Percentiles rank a stretch among this genome's conserved stretches.
Conservation (phyloP, 1,139 yeast genomes). For the Spathaspora sp. region DNA sequence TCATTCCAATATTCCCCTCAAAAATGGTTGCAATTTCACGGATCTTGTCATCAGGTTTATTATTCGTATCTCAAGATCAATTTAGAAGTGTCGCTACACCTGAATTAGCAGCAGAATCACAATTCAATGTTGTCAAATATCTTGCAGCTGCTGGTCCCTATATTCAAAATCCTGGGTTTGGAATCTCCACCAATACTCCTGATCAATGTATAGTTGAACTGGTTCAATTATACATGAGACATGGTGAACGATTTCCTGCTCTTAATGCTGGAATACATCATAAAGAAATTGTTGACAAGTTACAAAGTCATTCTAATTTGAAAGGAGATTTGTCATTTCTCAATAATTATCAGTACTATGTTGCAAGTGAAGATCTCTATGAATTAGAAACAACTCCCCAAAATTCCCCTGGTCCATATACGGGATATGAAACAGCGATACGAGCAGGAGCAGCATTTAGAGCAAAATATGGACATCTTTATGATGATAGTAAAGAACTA, state of each 20-base stretch:
- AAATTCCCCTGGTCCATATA: conserved; percentile 23
- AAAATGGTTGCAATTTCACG: conserved; percentile 35
- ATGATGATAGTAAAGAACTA: conserved; percentile 18
- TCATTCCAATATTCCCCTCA: background rate
- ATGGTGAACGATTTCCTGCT: conserved; percentile 40
- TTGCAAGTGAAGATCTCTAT: conserved; percentile 22
- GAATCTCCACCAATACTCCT: conserved; percentile 35
- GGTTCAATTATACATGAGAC: conserved; percentile 35
- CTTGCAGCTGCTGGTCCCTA: conserved; percentile 40
- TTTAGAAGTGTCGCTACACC: conserved; percentile 29
- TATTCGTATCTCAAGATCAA: conserved; percentile 25
- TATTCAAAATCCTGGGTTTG: conserved; percentile 33
- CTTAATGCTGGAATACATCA: conserved; percentile 22
- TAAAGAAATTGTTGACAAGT: conserved; percentile 21
- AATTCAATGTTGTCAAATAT: conserved; percentile 31
- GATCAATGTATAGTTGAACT: conserved; percentile 32
- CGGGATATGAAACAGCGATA: conserved; percentile 26
- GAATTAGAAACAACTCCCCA: conserved; percentile 30
- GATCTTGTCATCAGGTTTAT: conserved; percentile 27
- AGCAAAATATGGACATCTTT: conserved; percentile 28
- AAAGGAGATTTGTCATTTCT: conserved; percentile 26
- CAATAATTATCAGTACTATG: conserved; percentile 28
- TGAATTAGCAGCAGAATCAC: conserved; percentile 28
- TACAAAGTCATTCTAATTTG: conserved; percentile 20
- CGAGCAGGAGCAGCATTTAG: conserved; percentile 34